Evolutionary conservation across 208 protist species (phyloP).

Genomic region (Leishmania braziliensis): DNA sequence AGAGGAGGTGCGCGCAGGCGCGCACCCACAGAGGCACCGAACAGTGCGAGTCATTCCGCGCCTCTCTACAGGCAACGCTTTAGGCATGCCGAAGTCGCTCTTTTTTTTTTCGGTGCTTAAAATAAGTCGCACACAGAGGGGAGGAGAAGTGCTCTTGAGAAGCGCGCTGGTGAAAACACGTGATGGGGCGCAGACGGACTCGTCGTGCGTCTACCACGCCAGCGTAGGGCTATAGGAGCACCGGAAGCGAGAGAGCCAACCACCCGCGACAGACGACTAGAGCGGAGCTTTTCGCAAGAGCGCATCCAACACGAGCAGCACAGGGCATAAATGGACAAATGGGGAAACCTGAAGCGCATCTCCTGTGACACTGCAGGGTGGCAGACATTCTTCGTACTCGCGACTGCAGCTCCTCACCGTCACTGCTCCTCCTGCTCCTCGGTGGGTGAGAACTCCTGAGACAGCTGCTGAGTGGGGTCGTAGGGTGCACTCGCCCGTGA

Average conservation of each 20-base stretch:
- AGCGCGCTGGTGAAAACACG: neutral
- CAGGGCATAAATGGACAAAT: neutral
- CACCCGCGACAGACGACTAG: neutral
- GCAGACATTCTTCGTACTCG: neutral
- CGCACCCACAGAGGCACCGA: neutral
- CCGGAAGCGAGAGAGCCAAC: neutral
- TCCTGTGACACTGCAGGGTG: neutral
- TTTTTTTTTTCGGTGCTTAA: neutral
- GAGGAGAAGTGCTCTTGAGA: neutral
- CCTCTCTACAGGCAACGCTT: neutral
- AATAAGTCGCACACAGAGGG: neutral
- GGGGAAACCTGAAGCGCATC: neutral
- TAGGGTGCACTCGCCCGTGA: conserved; percentile 35
- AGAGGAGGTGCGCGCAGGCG: neutral
- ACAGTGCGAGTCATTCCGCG: neutral
- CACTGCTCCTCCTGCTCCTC: conserved; percentile 61
- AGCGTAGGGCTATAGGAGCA: neutral
- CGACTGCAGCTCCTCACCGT: neutral
- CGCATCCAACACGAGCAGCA: neutral
- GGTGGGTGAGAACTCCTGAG: conserved; percentile 53
- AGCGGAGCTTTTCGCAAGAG: neutral
- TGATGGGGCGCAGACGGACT: neutral
- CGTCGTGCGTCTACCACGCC: neutral
- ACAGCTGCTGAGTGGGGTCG: conserved; percentile 26
- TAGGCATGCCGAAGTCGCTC: neutral